Conservation (phyloP, 805 yeast species). For the Gaillardinia entomophila region DNA sequence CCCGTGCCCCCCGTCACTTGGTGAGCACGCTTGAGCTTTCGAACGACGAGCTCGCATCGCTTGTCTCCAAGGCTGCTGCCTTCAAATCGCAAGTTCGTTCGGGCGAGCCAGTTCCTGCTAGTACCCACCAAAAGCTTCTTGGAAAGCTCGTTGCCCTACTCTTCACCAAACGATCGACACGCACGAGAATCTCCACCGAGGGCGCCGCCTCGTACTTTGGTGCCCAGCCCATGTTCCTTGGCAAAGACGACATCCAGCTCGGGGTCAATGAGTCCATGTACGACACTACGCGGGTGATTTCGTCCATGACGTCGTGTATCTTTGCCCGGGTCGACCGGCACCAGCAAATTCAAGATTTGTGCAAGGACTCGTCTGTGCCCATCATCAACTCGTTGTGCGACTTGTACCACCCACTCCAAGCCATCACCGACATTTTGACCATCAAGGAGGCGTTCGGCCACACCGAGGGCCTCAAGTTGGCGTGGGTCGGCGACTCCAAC, state of each 20-base stretch:
- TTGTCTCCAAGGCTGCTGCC: slow-evolving; percentile 67
- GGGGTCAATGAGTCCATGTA: slow-evolving; percentile 91
- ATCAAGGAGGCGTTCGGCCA: slow-evolving; percentile 71
- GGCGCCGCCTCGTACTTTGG: slow-evolving; percentile 93
- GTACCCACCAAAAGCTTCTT: slow-evolving; percentile 48
- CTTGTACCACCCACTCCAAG: slow-evolving; percentile 89
- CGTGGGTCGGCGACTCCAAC: slow-evolving; percentile 97
- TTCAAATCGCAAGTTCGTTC: slow-evolving; percentile 61
- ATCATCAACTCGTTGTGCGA: slow-evolving; percentile 93
- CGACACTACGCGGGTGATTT: slow-evolving; percentile 83
- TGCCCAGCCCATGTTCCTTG: slow-evolving; percentile 93
- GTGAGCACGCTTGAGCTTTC: slow-evolving; percentile 76
- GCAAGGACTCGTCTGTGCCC: slow-evolving; percentile 79
- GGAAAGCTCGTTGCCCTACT: slow-evolving; percentile 82
- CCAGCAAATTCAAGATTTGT: slow-evolving; percentile 71
- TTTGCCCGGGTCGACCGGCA: slow-evolving; percentile 94
- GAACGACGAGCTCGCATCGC: slow-evolving; percentile 60
- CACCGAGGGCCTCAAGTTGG: slow-evolving; percentile 59
- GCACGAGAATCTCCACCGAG: slow-evolving; percentile 91
- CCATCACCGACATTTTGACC: slow-evolving; percentile 85
- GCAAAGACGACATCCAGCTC: slow-evolving; percentile 92
- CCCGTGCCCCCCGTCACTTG: slow-evolving; percentile 54
- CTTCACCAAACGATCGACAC: slow-evolving; percentile 88
- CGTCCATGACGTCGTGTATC: slow-evolving; percentile 94
- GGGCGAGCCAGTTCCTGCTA: slow-evolving; percentile 22